Conservation (phyloP, 2,329 filamentous ascomycete genomes). For the Rutstroemia sydowiana region DNA sequence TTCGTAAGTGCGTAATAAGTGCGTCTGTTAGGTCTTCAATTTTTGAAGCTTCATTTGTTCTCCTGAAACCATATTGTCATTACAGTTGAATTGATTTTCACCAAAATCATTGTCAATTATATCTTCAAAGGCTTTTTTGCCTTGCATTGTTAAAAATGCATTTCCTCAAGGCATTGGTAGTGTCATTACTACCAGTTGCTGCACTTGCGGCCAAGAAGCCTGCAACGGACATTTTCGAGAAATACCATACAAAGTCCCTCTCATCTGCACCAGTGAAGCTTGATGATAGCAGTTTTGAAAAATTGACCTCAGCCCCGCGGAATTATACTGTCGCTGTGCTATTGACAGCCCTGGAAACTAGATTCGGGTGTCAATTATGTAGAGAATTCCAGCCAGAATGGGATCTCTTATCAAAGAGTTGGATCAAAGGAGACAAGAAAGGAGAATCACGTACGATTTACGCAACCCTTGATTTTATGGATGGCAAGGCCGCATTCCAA, state of each 20-base stretch:
- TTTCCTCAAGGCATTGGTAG: conserved; percentile 55
- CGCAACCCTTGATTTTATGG: conserved; percentile 77
- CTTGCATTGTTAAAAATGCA: conserved; percentile 50
- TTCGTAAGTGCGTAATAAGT: conserved; percentile 7
- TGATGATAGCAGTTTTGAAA: conserved; percentile 65
- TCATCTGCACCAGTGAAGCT: conserved; percentile 66
- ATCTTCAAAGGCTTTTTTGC: conserved; percentile 6
- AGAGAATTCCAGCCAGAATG: conserved; percentile 91
- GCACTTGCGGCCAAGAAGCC: conserved; percentile 55
- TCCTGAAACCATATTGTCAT: background rate
- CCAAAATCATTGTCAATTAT: background rate
- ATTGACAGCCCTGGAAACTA: conserved; percentile 75
- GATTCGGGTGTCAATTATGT: conserved; percentile 81
- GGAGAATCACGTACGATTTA: conserved; percentile 69
- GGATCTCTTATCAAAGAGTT: conserved; percentile 78
- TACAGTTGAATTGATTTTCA: background rate
- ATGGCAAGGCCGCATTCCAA: conserved; percentile 80
- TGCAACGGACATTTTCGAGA: conserved; percentile 57
- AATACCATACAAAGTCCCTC: conserved; percentile 62
- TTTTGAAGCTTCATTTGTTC: background rate
- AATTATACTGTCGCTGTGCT: conserved; percentile 80
- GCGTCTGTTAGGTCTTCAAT: background rate
- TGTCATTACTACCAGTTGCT: conserved; percentile 53
- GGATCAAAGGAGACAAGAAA: conserved; percentile 75
- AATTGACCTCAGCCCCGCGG: conserved; percentile 68